These are phyloP conservation scores for Catunica adiposa DNA, from an alignment of 2,329 filamentous ascomycete genomes.

Conservation along the genomic window DNA sequence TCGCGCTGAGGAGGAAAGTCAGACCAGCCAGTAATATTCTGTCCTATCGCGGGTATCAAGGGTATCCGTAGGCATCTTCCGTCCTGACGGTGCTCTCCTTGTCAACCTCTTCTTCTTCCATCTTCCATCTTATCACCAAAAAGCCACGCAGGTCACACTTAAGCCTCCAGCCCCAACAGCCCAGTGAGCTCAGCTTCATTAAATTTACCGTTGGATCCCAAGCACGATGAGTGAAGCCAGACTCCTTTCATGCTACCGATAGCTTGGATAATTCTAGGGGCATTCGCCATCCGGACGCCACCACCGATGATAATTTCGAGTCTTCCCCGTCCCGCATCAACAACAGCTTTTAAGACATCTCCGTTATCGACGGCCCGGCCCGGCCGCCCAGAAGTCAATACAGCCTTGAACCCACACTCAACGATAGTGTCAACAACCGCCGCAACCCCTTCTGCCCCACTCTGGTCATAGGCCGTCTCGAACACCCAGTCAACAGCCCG, in stretches of 20 bases:
- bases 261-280: constrained; percentile 15
- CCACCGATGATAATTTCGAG: constrained; percentile 35
- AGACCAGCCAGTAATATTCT: no score
- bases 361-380: constrained; percentile 27
- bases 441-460: constrained; percentile 5
- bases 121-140: not conserved
- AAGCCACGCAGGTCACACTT: not conserved
- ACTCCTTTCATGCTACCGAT: constrained; percentile 6
- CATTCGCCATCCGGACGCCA: constrained; percentile 30
- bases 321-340: constrained; percentile 17
- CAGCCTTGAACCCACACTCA: constrained; percentile 30
- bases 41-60: no score
- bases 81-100: not conserved
- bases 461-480: constrained; percentile 15
- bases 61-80: not conserved
- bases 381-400: constrained; percentile 37
- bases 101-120: not conserved
- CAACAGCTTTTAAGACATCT: constrained; percentile 23
- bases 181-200: constrained; percentile 6
- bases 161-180: constrained; percentile 4
- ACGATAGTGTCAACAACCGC: constrained; percentile 23
- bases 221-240: constrained; percentile 15
- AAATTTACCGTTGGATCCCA: constrained; percentile 10
- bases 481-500: constrained; percentile 38
- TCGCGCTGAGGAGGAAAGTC: no score